Percentiles rank a stretch among this genome's conserved stretches.
Evolutionary conservation across 2,329 filamentous ascomycete genomes (phyloP).

Genomic region (Pseudogymnoascus sp.): DNA sequence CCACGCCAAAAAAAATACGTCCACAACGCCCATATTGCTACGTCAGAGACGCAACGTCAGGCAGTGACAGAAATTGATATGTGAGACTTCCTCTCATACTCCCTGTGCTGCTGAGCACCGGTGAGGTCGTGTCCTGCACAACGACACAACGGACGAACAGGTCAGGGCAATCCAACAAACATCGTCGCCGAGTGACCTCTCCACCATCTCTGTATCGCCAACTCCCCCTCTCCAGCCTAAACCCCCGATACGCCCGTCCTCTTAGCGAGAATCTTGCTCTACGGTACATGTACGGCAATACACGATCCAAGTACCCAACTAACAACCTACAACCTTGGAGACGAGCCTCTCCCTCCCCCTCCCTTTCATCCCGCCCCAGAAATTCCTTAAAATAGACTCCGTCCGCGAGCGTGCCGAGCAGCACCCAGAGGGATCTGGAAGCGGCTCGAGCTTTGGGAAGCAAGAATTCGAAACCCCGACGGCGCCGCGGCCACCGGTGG

Average conservation of each 20-base stretch:
- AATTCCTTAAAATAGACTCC: not conserved
- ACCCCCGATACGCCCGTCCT: not conserved
- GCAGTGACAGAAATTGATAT: not conserved
- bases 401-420: not conserved
- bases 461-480: not conserved
- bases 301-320: not conserved
- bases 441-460: not conserved
- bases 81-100: not conserved
- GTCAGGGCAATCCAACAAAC: not conserved
- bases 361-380: not conserved
- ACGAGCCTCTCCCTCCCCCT: not conserved
- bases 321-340: not conserved
- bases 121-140: not conserved
- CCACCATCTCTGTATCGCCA: not conserved
- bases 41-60: not conserved
- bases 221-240: not conserved
- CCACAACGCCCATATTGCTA: not conserved
- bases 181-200: not conserved
- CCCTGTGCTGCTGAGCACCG: not conserved
- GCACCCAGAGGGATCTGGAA: not conserved
- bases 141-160: not conserved
- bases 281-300: not conserved
- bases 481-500: not conserved
- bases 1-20: not conserved
- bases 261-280: not conserved